These are phyloP conservation scores for Acidomyces sp. DNA, from an alignment of 495 filamentous ascomycete species.

Conservation along the genomic window DNA sequence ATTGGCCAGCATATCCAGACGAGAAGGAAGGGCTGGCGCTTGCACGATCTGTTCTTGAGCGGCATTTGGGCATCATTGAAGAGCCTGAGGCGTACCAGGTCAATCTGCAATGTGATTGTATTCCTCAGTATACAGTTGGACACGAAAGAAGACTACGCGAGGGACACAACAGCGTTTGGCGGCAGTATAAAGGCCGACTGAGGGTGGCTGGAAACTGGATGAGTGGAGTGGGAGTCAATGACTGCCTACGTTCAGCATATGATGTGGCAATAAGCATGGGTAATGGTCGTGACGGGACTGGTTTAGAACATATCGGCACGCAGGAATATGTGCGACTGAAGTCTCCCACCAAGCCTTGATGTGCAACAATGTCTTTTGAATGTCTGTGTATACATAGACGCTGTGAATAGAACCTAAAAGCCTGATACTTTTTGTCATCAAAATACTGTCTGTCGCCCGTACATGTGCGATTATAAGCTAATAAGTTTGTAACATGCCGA, in stretches of 20 bases:
- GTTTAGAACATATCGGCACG: conserved; percentile 16
- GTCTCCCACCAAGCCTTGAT: too few relatives aligned
- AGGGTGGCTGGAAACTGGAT: conserved; percentile 73
- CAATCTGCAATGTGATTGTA: conserved; percentile 59
- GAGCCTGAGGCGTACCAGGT: conserved; percentile 43
- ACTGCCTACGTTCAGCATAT: conserved; percentile 45
- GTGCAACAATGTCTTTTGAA: too few relatives aligned
- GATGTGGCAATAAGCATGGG: conserved; percentile 30
- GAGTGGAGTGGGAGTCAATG: conserved; percentile 47
- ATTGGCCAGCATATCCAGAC: conserved; percentile 43
- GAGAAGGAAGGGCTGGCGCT: conserved; percentile 50
- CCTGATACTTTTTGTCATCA: too few relatives aligned
- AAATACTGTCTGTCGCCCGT: too few relatives aligned
- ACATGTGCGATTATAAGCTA: too few relatives aligned
- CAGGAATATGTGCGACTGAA: conserved; percentile 13
- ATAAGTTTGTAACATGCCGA: too few relatives aligned
- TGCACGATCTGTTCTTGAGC: conserved; percentile 51
- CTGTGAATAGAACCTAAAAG: too few relatives aligned
- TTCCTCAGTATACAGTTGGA: conserved; percentile 78
- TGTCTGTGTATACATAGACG: too few relatives aligned
- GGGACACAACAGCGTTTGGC: conserved; percentile 42
- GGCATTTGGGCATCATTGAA: conserved; percentile 60
- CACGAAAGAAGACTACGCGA: conserved; percentile 51
- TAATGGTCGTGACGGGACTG: conserved; percentile 16
- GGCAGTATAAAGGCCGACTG: conserved; percentile 48